Percentiles rank a stretch among this genome's conserved stretches.
These are phyloP conservation scores for Cytospora mali DNA, from an alignment of 2,329 filamentous ascomycete species.

Conservation along the genomic window DNA sequence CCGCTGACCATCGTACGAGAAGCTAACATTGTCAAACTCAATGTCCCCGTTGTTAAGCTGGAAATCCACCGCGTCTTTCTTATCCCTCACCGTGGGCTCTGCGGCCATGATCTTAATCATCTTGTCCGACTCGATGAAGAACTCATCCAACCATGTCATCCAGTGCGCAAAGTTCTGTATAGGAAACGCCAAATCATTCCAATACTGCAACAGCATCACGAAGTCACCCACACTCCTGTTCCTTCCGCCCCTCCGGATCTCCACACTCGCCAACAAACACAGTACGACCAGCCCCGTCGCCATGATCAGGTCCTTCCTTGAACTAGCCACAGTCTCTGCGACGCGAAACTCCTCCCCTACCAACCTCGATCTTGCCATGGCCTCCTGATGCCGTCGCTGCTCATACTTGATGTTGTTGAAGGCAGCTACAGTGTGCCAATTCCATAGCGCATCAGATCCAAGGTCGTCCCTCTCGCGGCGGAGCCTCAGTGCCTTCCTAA, in stretches of 20 bases:
- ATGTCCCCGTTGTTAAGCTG: conserved; percentile 51
- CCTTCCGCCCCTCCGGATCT: conserved; percentile 4
- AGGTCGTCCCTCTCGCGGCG: conserved; percentile 5
- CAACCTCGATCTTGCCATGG: background rate
- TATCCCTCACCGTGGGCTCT: conserved; percentile 57
- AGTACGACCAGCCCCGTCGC: background rate
- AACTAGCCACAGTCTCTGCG: background rate
- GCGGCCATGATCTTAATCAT: conserved; percentile 59
- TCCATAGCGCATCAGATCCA: background rate
- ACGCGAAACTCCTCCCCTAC: background rate
- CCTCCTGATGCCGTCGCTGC: background rate
- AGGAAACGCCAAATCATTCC: conserved; percentile 11
- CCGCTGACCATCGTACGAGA: conserved; percentile 58
- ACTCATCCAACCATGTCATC: conserved; percentile 12
- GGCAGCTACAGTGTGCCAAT: conserved; percentile 7
- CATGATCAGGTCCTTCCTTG: conserved; percentile 3
- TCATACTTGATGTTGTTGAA: conserved; percentile 11
- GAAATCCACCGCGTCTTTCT: conserved; percentile 48
- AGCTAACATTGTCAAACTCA: conserved; percentile 56
- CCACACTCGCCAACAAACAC: background rate
- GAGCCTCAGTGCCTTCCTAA: background rate
- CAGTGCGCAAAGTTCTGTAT: conserved; percentile 13
- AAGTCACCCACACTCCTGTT: conserved; percentile 15
- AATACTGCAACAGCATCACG: conserved; percentile 22
- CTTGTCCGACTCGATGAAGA: conserved; percentile 65